These are phyloP conservation scores for Tuber magnatum DNA, from an alignment of 495 filamentous ascomycete genomes.

Conservation along the genomic window DNA sequence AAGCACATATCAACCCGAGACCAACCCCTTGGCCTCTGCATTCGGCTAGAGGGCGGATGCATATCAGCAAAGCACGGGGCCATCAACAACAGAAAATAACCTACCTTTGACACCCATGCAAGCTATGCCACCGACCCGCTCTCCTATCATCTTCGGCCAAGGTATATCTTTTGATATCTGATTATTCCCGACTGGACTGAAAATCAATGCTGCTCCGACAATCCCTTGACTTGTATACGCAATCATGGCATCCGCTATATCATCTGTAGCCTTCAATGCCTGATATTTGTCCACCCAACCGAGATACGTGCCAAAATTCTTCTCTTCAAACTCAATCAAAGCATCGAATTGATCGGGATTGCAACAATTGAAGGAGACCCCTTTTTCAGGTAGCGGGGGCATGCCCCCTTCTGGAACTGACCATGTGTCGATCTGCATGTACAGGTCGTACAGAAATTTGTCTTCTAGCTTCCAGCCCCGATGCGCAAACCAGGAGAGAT, in stretches of 20 bases:
- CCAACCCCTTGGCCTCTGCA: slow-evolving; percentile 39
- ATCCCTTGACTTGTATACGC: slow-evolving; percentile 42
- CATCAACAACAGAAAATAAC: slow-evolving; percentile 18
- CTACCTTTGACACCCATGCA: slow-evolving; percentile 55
- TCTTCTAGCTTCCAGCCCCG: slow-evolving; percentile 52
- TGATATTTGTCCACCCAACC: slow-evolving; percentile 42
- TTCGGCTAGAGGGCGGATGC: slow-evolving; percentile 18
- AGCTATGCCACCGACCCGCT: slow-evolving; percentile 54
- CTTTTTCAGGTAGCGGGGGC: slow-evolving; percentile 39
- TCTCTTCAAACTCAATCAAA: slow-evolving; percentile 53
- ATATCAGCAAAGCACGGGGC: slow-evolving; percentile 6
- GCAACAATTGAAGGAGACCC: slow-evolving; percentile 47
- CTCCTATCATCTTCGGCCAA: slow-evolving; percentile 52
- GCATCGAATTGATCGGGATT: slow-evolving; percentile 48
- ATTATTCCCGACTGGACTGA: slow-evolving; percentile 49
- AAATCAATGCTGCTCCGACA: slow-evolving; percentile 53
- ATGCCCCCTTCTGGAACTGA: slow-evolving; percentile 42
- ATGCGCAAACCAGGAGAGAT: slow-evolving; percentile 53
- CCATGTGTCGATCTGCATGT: slow-evolving; percentile 53
- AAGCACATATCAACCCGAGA: slow-evolving; percentile 38
- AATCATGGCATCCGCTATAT: slow-evolving; percentile 41
- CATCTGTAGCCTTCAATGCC: slow-evolving; percentile 36
- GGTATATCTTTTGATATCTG: slow-evolving; percentile 52
- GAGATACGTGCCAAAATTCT: slow-evolving; percentile 38
- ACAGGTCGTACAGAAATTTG: slow-evolving; percentile 51